phyloP scores from a whole-genome alignment of 2,329 filamentous ascomycete genomes.

The Cladosporium sp. region DNA sequence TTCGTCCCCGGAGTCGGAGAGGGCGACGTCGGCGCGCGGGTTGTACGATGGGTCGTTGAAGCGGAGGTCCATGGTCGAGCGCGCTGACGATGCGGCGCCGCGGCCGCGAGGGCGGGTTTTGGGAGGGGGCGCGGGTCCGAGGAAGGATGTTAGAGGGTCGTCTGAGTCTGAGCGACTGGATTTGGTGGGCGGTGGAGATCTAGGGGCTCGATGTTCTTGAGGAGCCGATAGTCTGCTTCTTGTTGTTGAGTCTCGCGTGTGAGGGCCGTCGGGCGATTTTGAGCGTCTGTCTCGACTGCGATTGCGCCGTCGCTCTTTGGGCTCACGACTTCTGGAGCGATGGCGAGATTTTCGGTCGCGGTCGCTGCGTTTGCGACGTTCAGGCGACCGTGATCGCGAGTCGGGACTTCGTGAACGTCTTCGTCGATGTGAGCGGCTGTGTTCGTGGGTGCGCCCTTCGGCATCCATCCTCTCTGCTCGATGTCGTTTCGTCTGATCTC shows the following conservation, averaged over 20 bases:
- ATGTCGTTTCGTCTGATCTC: neutral
- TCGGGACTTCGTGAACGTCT: slow-evolving; percentile 12
- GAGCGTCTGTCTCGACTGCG: neutral
- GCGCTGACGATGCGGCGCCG: slow-evolving; percentile 53
- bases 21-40: slow-evolving; percentile 57
- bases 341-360: neutral
- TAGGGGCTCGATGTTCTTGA: neutral
- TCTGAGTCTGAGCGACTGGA: slow-evolving; percentile 44
- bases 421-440: neutral
- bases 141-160: slow-evolving; percentile 66
- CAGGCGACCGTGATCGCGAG: slow-evolving; percentile 16
- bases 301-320: neutral
- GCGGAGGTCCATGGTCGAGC: slow-evolving; percentile 73
- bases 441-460: neutral
- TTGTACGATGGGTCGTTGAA: slow-evolving; percentile 67
- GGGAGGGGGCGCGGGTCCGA: slow-evolving; percentile 52
- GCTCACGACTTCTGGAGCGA: slow-evolving; percentile 2
- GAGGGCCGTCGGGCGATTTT: neutral
- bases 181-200: neutral
- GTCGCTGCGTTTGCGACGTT: neutral
- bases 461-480: neutral
- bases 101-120: slow-evolving; percentile 63
- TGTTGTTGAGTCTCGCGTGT: neutral
- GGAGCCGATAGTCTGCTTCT: neutral
- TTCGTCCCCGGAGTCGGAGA: slow-evolving; percentile 36